Conservation (phyloP, 2,329 filamentous ascomycete species). For the Chaetomiaceae sp. region DNA sequence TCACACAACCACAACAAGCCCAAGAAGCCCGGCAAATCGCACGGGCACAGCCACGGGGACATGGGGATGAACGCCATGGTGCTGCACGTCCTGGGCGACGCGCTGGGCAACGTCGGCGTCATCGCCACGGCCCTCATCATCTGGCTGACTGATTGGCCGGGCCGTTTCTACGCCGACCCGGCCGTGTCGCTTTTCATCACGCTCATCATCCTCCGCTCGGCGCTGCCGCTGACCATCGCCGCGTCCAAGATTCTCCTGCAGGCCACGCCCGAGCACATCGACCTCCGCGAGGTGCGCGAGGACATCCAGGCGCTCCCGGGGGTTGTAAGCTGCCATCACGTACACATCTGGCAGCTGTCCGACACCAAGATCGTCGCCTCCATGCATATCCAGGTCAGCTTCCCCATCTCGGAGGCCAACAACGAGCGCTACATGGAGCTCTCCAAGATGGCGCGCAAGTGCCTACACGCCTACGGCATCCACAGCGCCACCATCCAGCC, state of each 20-base stretch:
- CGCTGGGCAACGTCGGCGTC: conserved; percentile 79
- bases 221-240: conserved; percentile 71
- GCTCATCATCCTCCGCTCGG: conserved; percentile 65
- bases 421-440: conserved; percentile 84
- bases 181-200: conserved; percentile 92
- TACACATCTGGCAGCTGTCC: conserved; percentile 96
- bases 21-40: conserved; percentile 54
- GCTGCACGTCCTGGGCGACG: conserved; percentile 72
- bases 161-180: conserved; percentile 84
- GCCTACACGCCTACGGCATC: conserved; percentile 91
- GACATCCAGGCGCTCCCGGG: conserved; percentile 83
- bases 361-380: conserved; percentile 92
- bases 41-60: conserved; percentile 75
- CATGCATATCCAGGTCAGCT: conserved; percentile 86
- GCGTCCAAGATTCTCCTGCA: conserved; percentile 87
- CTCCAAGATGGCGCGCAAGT: conserved; percentile 73
- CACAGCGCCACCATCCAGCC: conserved; percentile 97
- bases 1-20: conserved; percentile 78
- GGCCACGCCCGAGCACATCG: conserved; percentile 83
- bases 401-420: conserved; percentile 78
- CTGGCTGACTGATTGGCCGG: conserved; percentile 78
- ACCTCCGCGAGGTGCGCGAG: conserved; percentile 82
- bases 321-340: conserved; percentile 85
- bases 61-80: conserved; percentile 92
- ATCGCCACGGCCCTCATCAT: conserved; percentile 80